These are phyloP conservation scores for Vaccinium vitisidaea DNA, from an alignment of 148 eudicot species.

Conservation along the genomic window DNA sequence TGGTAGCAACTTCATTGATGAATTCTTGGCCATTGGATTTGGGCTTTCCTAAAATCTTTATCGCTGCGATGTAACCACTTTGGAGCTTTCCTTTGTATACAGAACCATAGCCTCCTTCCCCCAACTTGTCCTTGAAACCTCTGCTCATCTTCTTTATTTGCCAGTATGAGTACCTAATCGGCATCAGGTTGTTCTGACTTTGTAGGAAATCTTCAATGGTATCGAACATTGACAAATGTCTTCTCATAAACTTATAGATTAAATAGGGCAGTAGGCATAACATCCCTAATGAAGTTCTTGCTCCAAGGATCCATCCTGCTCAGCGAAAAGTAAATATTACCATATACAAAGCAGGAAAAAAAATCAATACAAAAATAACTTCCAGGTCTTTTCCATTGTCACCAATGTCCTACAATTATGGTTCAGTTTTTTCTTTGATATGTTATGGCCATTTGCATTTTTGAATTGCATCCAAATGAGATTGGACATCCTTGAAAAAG, in stretches of 20 bases:
- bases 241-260: slow-evolving; percentile 1
- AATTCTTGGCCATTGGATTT: slow-evolving; percentile 26
- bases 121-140: background rate
- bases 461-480: no score
- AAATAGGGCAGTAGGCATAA: background rate
- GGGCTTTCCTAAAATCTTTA: slow-evolving; percentile 24
- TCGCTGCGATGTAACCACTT: slow-evolving; percentile 9
- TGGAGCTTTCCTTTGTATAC: slow-evolving; percentile 8
- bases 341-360: no score
- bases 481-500: no score
- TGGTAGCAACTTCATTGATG: slow-evolving; percentile 22
- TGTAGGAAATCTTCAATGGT: slow-evolving; percentile 25
- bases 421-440: no score
- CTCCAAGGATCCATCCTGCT: background rate
- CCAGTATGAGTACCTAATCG: background rate
- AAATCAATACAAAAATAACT: background rate
- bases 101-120: background rate
- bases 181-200: slow-evolving; percentile 16
- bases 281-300: background rate
- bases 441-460: no score
- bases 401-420: no score
- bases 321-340: no score
- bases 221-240: background rate
- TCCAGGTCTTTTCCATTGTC: background rate
- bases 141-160: background rate